Percentiles rank a stretch among this genome's conserved stretches.
Conservation (phyloP, 805 yeast species). For the Candida ipomoeae region DNA sequence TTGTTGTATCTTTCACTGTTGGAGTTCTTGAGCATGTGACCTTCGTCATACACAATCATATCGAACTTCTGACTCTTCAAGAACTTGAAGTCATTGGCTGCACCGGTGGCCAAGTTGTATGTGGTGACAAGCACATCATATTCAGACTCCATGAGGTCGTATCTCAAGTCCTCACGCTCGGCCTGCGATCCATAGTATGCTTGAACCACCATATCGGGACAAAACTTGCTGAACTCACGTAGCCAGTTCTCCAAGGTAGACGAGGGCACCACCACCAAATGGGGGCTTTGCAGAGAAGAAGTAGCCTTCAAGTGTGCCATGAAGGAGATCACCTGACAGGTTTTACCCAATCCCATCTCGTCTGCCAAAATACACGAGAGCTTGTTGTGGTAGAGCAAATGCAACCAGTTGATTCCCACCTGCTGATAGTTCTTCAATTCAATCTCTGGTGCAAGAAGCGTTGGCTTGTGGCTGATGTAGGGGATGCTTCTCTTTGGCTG, state of each 20-base stretch:
- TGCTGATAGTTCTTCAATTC: constrained; percentile 86
- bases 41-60: constrained; percentile 93
- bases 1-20: constrained; percentile 81
- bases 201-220: constrained; percentile 76
- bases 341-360: constrained; percentile 98
- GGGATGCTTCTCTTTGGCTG: constrained; percentile 20
- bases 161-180: constrained; percentile 83
- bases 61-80: constrained; percentile 72
- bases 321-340: constrained; percentile 93
- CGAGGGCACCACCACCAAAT: constrained; percentile 91
- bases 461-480: constrained; percentile 71
- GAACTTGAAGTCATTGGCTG: constrained; percentile 76
- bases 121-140: constrained; percentile 94
- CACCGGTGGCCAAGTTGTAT: constrained; percentile 85
- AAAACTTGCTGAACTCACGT: constrained; percentile 85
- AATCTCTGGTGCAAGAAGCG: constrained; percentile 55
- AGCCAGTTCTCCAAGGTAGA: constrained; percentile 97
- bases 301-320: constrained; percentile 75
- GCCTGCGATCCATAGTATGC: constrained; percentile 89
- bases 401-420: constrained; percentile 95
- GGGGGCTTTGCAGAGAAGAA: constrained; percentile 65
- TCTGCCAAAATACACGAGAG: constrained; percentile 94
- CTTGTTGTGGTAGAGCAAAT: constrained; percentile 67
- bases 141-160: constrained; percentile 51
- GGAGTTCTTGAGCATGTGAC: constrained; percentile 93